Evolutionary conservation across 2,329 filamentous ascomycete genomes (phyloP).

Genomic region (Fusarium mundagurra): DNA sequence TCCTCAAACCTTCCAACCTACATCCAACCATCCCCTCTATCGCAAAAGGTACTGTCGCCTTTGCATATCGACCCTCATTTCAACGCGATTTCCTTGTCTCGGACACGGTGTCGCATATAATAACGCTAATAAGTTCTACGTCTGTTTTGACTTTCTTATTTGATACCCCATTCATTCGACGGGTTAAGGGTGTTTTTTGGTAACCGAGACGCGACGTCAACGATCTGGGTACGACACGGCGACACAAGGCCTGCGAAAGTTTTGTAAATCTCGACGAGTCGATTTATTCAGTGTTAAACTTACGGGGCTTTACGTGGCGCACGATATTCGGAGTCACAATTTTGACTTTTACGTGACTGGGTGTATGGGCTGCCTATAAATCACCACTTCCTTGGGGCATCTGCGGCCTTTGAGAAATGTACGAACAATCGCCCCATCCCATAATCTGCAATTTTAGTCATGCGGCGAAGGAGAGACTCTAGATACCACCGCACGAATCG

Average conservation of each 20-base stretch:
- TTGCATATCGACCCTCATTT: slow-evolving; percentile 18
- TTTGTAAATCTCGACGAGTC: not conserved
- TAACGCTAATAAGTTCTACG: slow-evolving; percentile 8
- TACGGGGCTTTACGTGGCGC: not conserved
- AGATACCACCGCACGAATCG: not conserved
- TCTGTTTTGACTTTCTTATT: slow-evolving; percentile 5
- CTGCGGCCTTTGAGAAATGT: slow-evolving; percentile 37
- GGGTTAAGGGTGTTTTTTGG: not conserved
- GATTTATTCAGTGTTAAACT: not conserved
- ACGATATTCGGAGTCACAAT: not conserved
- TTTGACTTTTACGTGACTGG: slow-evolving; percentile 5
- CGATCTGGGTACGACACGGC: slow-evolving; percentile 2
- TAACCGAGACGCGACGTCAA: slow-evolving; percentile 24
- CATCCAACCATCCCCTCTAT: slow-evolving; percentile 23
- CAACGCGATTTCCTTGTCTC: slow-evolving; percentile 2
- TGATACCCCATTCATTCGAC: slow-evolving; percentile 7
- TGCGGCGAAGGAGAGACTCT: not conserved
- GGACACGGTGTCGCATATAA: not conserved
- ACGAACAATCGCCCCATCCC: slow-evolving; percentile 11
- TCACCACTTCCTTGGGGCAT: slow-evolving; percentile 26
- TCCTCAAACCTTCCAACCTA: slow-evolving; percentile 34
- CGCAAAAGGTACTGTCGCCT: slow-evolving; percentile 25
- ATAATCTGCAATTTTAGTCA: not conserved
- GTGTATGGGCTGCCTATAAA: slow-evolving; percentile 35
- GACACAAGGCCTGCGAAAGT: slow-evolving; percentile 15